Percentiles rank a stretch among this genome's conserved stretches.
Evolutionary conservation across 176 grass and related monocot species (phyloP).

Genomic region (Saccharum spontaneum): DNA sequence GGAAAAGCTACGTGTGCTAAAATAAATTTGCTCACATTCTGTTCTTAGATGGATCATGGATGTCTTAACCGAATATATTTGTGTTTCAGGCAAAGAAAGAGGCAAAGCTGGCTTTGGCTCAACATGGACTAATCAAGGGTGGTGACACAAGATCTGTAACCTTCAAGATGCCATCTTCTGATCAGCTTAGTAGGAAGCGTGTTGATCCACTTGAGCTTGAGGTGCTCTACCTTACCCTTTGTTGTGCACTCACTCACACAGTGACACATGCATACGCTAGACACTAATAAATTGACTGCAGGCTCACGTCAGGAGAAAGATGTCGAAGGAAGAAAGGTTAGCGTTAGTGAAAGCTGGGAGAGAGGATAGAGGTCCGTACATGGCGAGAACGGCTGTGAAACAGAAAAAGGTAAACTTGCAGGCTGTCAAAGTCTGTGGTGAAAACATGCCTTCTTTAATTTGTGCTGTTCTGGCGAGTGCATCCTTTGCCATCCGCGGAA

Average conservation of each 20-base stretch:
- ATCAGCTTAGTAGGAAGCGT: constrained; percentile 65
- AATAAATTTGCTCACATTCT: not conserved
- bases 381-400: constrained; percentile 49
- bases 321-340: constrained; percentile 70
- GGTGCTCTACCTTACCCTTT: constrained; percentile 23
- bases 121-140: constrained; percentile 58
- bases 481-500: not conserved
- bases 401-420: constrained; percentile 65
- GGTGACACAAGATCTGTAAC: constrained; percentile 31
- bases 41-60: not conserved
- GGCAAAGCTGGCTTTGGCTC: constrained; percentile 61
- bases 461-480: not conserved
- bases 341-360: constrained; percentile 66
- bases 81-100: constrained; percentile 73
- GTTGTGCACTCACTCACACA: not conserved
- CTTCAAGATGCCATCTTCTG: constrained; percentile 69
- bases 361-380: constrained; percentile 76
- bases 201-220: constrained; percentile 72
- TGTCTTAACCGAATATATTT: not conserved
- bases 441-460: not conserved
- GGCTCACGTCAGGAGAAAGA: constrained; percentile 64
- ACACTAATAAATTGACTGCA: constrained; percentile 1
- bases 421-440: not conserved
- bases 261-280: not conserved
- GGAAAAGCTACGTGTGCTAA: not conserved